These are phyloP conservation scores for Calycina herbarum DNA, from an alignment of 2,329 filamentous ascomycete genomes.

Conservation along the genomic window DNA sequence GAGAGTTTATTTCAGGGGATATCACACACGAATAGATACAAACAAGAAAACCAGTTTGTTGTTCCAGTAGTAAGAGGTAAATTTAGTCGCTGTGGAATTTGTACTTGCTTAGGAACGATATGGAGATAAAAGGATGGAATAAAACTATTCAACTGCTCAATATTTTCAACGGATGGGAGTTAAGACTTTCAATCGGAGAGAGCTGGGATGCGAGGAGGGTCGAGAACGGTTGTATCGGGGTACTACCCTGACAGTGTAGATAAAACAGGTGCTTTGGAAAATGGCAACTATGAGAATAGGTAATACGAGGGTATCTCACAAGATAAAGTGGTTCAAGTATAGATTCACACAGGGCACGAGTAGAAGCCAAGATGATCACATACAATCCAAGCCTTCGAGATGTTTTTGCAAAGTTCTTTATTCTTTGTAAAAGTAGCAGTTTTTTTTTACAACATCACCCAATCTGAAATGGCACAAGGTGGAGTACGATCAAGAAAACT, in stretches of 20 bases:
- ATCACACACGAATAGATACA: too few relatives aligned
- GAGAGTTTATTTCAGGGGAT: too few relatives aligned
- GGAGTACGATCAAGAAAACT: constrained; percentile 78
- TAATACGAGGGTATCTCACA: neutral
- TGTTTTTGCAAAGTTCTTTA: constrained; percentile 13
- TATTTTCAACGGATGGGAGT: too few relatives aligned
- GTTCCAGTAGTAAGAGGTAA: too few relatives aligned
- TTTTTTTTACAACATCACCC: constrained; percentile 7
- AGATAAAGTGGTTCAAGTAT: neutral
- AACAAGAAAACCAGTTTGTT: too few relatives aligned
- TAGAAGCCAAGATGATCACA: constrained; percentile 11
- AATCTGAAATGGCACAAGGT: constrained; percentile 16
- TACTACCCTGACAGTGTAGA: neutral
- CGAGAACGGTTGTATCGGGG: neutral
- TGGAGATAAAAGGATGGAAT: too few relatives aligned
- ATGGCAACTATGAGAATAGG: neutral
- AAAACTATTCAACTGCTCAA: too few relatives aligned
- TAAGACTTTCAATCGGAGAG: too few relatives aligned
- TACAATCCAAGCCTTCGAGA: constrained; percentile 3
- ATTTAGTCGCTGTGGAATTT: too few relatives aligned
- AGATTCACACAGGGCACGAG: constrained; percentile 12
- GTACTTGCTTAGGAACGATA: too few relatives aligned
- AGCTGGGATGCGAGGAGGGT: too few relatives aligned
- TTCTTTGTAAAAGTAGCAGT: constrained; percentile 10
- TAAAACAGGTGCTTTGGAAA: neutral